Percentiles rank a stretch among this genome's conserved stretches.
Conservation (phyloP, 2,329 filamentous ascomycete genomes). For the Microcyclosporella mali region DNA sequence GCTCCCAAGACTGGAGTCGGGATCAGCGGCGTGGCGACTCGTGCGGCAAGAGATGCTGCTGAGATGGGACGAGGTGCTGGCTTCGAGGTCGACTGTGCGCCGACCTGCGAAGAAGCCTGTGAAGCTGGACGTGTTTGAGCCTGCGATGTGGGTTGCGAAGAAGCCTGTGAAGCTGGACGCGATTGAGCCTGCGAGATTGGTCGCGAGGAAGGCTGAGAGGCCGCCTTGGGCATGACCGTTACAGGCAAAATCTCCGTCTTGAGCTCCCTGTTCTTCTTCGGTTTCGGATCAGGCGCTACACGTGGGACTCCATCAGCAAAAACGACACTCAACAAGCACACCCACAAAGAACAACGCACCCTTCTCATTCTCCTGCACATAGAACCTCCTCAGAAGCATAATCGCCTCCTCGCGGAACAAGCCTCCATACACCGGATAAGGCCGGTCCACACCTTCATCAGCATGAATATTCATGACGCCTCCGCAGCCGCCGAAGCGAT, state of each 20-base stretch:
- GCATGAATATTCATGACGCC: conserved; percentile 83
- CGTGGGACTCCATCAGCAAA: neutral
- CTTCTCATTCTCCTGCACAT: conserved; percentile 95
- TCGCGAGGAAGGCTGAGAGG: neutral
- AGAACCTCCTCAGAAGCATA: conserved; percentile 84
- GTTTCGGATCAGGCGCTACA: conserved; percentile 56
- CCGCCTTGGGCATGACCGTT: conserved; percentile 25
- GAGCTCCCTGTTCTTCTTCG: conserved; percentile 58
- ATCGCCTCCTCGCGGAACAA: conserved; percentile 90
- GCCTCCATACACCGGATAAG: conserved; percentile 78
- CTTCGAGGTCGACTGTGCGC: neutral
- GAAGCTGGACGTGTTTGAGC: neutral
- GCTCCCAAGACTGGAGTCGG: conserved; percentile 17
- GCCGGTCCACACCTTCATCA: conserved; percentile 66
- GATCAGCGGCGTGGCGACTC: conserved; percentile 2
- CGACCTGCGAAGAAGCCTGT: neutral
- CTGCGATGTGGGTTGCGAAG: neutral
- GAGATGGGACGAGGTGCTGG: conserved; percentile 2
- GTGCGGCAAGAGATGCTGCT: neutral
- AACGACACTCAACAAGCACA: neutral
- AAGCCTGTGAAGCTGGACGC: neutral
- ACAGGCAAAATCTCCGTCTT: conserved; percentile 53
- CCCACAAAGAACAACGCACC: conserved; percentile 45
- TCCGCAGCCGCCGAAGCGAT: conserved; percentile 93
- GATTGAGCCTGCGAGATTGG: neutral